Evolutionary conservation across 495 filamentous ascomycete genomes (phyloP), one percentile per base, ranked within the genome.

Genomic region (Aspergillus wentii): DNA sequence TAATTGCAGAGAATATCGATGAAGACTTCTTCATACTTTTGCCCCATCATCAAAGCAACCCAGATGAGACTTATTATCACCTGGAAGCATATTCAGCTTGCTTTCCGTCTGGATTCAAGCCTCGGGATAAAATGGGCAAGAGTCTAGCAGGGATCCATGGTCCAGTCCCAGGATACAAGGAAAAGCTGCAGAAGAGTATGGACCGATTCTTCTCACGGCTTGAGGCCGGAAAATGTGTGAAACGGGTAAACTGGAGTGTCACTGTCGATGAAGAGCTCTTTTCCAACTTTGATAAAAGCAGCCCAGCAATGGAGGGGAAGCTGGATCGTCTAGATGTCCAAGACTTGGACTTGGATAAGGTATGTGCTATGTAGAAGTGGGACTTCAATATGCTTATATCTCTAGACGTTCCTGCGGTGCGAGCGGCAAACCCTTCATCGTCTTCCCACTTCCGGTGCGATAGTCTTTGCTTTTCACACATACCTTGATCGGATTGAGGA

Each of bases 11-110:
- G 27, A 75, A 73, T 35, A 63, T 90, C 17, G 86, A 91, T 41
- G 78, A 83, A 32, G 88, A 95, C 38, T 76, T 91, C 57, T 74
- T 91, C 18, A 62, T 95, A 34, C 71, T 94, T 3, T 62, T 82
- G 7, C 83, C 83, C 1, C 62, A 66, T 2, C 41, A 30, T 1
- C 32, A 19, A 11, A 21, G 23, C 9, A 17, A 28, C 4, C 10
- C 30, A 3, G 20, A 30, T 2, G 27, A 20, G 0, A 32, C 43
- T 4, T 51, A 48, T 19, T 90, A 89, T 51, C 62, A 66, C 17
- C 72, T 85, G 11, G 62, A 79, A 44, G 85, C 78, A 3, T 91
- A 83, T 50, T 62, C 77, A 11, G 77, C 76, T 33, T 86, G 82
- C 54, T 88, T 80, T 44, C 85, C 88, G 0, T 68, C 76, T 9